A percentile compares a stretch with the other conserved stretches of the same genome.
Evolutionary conservation across 2,329 filamentous ascomycete species (phyloP).

Genomic region (Phialophora chinensis): DNA sequence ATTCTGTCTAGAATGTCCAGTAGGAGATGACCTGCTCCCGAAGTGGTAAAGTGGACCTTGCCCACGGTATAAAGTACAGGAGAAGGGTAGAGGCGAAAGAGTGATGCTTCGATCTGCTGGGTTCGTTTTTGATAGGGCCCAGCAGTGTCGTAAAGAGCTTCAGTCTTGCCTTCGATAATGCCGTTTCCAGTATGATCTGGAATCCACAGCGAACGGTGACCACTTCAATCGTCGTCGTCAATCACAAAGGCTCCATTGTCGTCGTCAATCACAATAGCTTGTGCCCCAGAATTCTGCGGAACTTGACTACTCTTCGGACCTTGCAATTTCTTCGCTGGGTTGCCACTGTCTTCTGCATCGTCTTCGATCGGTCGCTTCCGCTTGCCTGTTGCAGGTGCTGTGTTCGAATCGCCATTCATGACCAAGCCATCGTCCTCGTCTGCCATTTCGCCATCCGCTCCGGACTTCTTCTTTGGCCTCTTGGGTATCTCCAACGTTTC

Average conservation of each 20-base stretch:
- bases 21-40: not conserved
- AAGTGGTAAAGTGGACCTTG: not conserved
- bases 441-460: conserved; percentile 13
- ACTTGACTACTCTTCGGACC: conserved; percentile 11
- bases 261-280: conserved; percentile 32
- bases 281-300: conserved; percentile 17
- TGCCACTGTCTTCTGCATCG: conserved; percentile 27
- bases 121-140: not conserved
- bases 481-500: conserved; percentile 52
- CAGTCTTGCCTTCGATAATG: not conserved
- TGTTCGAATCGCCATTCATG: conserved; percentile 20
- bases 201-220: not conserved
- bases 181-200: not conserved
- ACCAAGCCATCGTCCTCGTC: conserved; percentile 21
- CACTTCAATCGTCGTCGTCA: conserved; percentile 30
- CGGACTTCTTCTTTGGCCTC: conserved; percentile 50
- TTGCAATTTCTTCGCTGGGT: conserved; percentile 37
- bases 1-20: not conserved
- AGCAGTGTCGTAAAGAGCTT: not conserved
- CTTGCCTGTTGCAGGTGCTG: conserved; percentile 24
- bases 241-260: conserved; percentile 37
- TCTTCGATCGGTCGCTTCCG: conserved; percentile 35
- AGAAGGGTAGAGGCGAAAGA: not conserved
- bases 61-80: conserved; percentile 11
- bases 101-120: not conserved